Base-by-base conservation (phyloP, 257 asterid genomes). In the Thymus quinquecostatus region DNA sequence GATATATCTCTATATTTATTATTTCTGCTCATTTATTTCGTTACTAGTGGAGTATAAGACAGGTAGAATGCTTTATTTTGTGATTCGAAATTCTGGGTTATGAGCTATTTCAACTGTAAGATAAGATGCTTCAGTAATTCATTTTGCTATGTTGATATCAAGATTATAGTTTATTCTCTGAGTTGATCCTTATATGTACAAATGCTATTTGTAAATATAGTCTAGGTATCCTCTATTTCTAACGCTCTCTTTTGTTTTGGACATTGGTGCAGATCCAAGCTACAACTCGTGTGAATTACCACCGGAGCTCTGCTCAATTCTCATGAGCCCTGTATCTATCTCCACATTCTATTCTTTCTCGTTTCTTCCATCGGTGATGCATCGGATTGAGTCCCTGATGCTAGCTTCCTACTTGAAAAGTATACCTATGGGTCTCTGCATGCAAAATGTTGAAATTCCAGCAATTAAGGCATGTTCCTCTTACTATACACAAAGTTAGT, bases 311-410 rank as follows among this genome's bases (percentile, higher is more conserved):
- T 91, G 97, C 78, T 63, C 13, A 14, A 71, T 93, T 10, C 8
- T 91, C 69, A 86, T 89, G 96, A 76, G 96, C 2, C 95, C 96
- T 6, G 49, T 93, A 54, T 77, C 90, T 3, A 44, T 84, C 6
- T 82, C 86, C 14, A 79, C 92, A 27, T 29, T 89, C 49, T 86
- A 82, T 79, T 64, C 98, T 1, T 93, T 87, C 78, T 75, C 96
- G 1, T 83, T 75, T 78, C 80, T 83, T 66, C 97, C 96, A 3
- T 89, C 88, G 10, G 68, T 89, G 48, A 84, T 93, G 96, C 96
- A 91, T 77, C 86, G 92, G 65, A 75, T 93, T 34, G 97, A 91
- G 86, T 89, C 95, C 6, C 79, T 91, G 74, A 84, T 93, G 40
- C 9, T 89, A 38, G 97, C 97, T 49, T 73, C 86, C 54, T 82